Percentiles rank a stretch among this genome's conserved stretches.
Evolutionary conservation across 345 rosid species (phyloP).

Genomic region (Syzygium aromaticum): DNA sequence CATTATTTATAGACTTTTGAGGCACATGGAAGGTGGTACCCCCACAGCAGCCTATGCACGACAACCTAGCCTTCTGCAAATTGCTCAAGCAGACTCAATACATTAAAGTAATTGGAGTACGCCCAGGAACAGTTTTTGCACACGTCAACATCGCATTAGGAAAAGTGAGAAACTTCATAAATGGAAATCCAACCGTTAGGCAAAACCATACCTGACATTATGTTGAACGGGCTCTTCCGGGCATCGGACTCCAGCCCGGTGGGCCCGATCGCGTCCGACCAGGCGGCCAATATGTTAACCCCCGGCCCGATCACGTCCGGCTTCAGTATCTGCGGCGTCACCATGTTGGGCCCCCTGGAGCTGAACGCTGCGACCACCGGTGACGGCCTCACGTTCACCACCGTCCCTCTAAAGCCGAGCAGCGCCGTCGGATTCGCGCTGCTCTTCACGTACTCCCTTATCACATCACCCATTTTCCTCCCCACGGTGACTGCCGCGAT

Average conservation of each 20-base stretch:
- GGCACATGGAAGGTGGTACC: neutral
- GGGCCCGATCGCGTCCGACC: conserved; percentile 71
- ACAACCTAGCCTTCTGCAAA: neutral
- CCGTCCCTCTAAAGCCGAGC: conserved; percentile 67
- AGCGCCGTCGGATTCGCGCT: conserved; percentile 44
- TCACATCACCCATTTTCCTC: conserved; percentile 43
- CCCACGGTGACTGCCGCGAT: conserved; percentile 77
- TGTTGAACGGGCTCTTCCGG: conserved; percentile 58
- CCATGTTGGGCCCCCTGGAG: conserved; percentile 80
- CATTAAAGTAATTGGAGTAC: neutral
- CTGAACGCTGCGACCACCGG: conserved; percentile 93
- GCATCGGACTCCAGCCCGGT: conserved; percentile 59
- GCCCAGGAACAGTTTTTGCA: neutral
- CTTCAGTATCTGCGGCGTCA: conserved; percentile 71
- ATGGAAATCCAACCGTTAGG: conserved; percentile 12
- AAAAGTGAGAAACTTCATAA: neutral
- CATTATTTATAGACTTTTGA: neutral
- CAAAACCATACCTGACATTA: conserved; percentile 58
- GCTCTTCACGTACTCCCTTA: conserved; percentile 41
- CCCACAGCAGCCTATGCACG: neutral
- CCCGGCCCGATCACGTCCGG: conserved; percentile 97
- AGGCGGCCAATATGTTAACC: conserved; percentile 79
- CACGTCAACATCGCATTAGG: neutral
- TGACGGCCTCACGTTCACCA: conserved; percentile 48
- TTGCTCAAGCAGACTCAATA: neutral